A percentile compares a stretch with the other conserved stretches of the same genome.
Evolutionary conservation across 108 stramenopile genomes (phyloP).

Genomic region (Asterionellopsis glacialis): DNA sequence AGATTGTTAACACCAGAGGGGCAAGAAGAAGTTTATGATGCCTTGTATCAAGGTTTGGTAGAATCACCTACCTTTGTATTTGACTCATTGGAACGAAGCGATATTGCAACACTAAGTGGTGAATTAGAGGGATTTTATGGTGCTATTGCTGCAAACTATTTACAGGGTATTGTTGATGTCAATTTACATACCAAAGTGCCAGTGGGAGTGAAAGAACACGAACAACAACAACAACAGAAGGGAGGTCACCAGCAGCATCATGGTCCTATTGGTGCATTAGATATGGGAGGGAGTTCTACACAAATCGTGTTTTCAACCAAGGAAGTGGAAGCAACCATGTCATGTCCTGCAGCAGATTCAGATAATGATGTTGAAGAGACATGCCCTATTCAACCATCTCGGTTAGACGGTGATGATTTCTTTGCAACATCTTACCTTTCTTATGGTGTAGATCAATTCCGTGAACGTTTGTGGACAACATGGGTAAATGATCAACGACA

Average conservation of each 20-base stretch:
- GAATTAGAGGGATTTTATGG: slow-evolving; percentile 82
- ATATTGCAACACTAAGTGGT: slow-evolving; percentile 74
- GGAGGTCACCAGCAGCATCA: slow-evolving; percentile 13
- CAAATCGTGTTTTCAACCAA: slow-evolving; percentile 75
- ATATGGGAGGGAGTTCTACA: slow-evolving; percentile 85
- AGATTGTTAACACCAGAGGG: slow-evolving; percentile 51
- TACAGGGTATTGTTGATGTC: slow-evolving; percentile 72
- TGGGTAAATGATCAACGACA: slow-evolving; percentile 50
- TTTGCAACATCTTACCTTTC: slow-evolving; percentile 80
- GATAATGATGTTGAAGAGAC: slow-evolving; percentile 1
- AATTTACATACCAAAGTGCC: slow-evolving; percentile 36
- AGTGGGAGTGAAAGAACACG: neutral
- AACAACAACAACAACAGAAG: too few species aligned
- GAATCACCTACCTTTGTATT: slow-evolving; percentile 49
- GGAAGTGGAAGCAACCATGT: too few species aligned
- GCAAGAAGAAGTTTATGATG: slow-evolving; percentile 70
- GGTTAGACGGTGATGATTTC: slow-evolving; percentile 70
- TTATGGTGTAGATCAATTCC: slow-evolving; percentile 87
- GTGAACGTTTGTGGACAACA: slow-evolving; percentile 74
- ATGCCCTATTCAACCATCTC: slow-evolving; percentile 23
- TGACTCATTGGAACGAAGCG: slow-evolving; percentile 38
- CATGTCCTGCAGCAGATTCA: neutral
- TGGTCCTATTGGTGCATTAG: slow-evolving; percentile 73
- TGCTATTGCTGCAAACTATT: slow-evolving; percentile 82
- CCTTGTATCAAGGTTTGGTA: slow-evolving; percentile 66